Evolutionary conservation across 495 filamentous ascomycete species (phyloP).

Genomic region (Chaetomium cochliodes): DNA sequence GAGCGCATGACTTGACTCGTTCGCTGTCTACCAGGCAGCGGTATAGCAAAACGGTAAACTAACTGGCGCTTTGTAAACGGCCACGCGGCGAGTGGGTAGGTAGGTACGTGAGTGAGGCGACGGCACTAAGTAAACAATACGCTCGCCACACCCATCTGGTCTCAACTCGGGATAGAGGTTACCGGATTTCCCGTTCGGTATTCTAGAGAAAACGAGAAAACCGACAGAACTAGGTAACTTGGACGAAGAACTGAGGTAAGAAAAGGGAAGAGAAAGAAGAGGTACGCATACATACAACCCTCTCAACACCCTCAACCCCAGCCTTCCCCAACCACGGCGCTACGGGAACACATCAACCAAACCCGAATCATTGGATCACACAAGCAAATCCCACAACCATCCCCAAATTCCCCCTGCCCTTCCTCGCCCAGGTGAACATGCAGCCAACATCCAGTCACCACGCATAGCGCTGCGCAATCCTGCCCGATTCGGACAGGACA

Average conservation of each 20-base stretch:
- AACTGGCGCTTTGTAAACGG: neutral
- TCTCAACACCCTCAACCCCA: no score
- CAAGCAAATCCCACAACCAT: no score
- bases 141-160: neutral
- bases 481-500: constrained; percentile 8
- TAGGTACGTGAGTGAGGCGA: no score
- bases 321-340: no score
- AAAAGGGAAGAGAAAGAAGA: neutral
- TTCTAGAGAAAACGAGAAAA: neutral
- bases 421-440: no score
- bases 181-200: neutral
- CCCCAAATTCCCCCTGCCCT: no score
- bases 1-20: neutral
- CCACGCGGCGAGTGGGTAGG: neutral
- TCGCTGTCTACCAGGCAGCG: constrained; percentile 2
- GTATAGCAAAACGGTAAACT: neutral
- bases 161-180: neutral
- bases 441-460: neutral
- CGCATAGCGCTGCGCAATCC: neutral
- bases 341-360: no score
- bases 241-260: neutral
- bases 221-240: neutral
- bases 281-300: no score
- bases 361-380: no score
- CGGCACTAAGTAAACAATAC: neutral